These are phyloP conservation scores for Epichloe typhina DNA, from an alignment of 2,329 filamentous ascomycete species.

Conservation along the genomic window DNA sequence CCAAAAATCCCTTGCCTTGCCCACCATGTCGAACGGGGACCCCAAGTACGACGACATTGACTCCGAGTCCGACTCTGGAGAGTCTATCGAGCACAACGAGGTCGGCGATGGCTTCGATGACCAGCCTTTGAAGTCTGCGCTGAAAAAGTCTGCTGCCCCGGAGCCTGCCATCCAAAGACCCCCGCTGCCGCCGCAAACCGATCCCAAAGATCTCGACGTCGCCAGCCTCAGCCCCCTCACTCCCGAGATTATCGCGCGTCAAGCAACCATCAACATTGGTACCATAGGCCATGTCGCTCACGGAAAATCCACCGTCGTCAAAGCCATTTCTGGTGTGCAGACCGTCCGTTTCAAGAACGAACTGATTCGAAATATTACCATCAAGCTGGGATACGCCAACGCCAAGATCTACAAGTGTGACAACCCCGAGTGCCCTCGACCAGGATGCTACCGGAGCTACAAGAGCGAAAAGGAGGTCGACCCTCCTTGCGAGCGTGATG, in stretches of 20 bases:
- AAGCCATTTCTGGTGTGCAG: constrained; percentile 97
- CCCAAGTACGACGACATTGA: constrained; percentile 59
- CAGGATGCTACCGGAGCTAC: constrained; percentile 91
- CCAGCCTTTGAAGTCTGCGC: constrained; percentile 65
- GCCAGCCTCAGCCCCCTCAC: constrained; percentile 70
- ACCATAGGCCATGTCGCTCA: constrained; percentile 98
- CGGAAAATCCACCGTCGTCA: constrained; percentile 97
- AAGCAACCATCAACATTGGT: constrained; percentile 98
- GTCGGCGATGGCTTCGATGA: constrained; percentile 44
- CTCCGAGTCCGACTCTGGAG: constrained; percentile 54
- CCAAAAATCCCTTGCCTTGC: constrained; percentile 6
- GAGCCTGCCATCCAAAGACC: constrained; percentile 42
- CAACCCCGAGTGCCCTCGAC: constrained; percentile 77
- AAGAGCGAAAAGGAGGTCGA: constrained; percentile 99
- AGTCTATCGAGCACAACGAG: constrained; percentile 49
- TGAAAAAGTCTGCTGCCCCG: constrained; percentile 59
- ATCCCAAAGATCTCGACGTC: constrained; percentile 80
- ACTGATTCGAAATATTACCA: constrained; percentile 96
- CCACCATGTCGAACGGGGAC: constrained; percentile 45
- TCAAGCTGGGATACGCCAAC: constrained; percentile 98
- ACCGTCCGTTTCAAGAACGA: constrained; percentile 99
- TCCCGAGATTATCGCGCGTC: constrained; percentile 91
- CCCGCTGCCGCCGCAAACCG: constrained; percentile 70
- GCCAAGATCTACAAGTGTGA: constrained; percentile 99
- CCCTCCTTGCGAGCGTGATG: constrained; percentile 86